Evolutionary conservation across 352 stramenopile genomes (phyloP).

Genomic region (Phytophthora megakarya): DNA sequence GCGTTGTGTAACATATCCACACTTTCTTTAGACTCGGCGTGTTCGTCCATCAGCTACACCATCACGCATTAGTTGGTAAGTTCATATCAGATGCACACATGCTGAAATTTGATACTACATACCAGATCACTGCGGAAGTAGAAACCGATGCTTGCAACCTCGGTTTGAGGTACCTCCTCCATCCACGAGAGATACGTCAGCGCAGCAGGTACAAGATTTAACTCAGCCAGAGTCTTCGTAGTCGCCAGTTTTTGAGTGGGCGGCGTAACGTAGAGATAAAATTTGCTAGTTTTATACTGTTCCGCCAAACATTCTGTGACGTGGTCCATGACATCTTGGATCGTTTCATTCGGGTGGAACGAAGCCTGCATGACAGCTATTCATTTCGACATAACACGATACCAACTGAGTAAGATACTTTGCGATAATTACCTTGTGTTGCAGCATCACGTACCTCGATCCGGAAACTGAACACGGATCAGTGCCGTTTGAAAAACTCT

Average conservation of each 20-base stretch:
- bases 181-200: slow-evolving; percentile 81
- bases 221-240: slow-evolving; percentile 63
- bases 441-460: slow-evolving; percentile 58
- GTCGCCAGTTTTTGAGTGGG: slow-evolving; percentile 65
- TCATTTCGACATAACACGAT: slow-evolving; percentile 1
- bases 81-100: background rate
- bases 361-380: slow-evolving; percentile 79
- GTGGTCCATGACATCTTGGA: slow-evolving; percentile 72
- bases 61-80: slow-evolving; percentile 10
- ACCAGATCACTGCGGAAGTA: slow-evolving; percentile 74
- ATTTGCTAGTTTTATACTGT: slow-evolving; percentile 32
- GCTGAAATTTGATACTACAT: slow-evolving; percentile 9
- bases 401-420: background rate
- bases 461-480: slow-evolving; percentile 83
- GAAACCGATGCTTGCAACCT: slow-evolving; percentile 36
- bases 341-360: slow-evolving; percentile 83
- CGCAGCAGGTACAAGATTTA: slow-evolving; percentile 79
- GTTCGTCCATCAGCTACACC: slow-evolving; percentile 40
- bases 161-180: slow-evolving; percentile 32
- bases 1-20: slow-evolving; percentile 26
- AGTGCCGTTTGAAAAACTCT: slow-evolving; percentile 78
- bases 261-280: slow-evolving; percentile 84
- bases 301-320: slow-evolving; percentile 56
- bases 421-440: background rate
- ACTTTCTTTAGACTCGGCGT: slow-evolving; percentile 49